Evolutionary conservation across 2,329 filamentous ascomycete species (phyloP), one percentile per base, ranked within the genome.

Genomic region (Aspergillus candidus): DNA sequence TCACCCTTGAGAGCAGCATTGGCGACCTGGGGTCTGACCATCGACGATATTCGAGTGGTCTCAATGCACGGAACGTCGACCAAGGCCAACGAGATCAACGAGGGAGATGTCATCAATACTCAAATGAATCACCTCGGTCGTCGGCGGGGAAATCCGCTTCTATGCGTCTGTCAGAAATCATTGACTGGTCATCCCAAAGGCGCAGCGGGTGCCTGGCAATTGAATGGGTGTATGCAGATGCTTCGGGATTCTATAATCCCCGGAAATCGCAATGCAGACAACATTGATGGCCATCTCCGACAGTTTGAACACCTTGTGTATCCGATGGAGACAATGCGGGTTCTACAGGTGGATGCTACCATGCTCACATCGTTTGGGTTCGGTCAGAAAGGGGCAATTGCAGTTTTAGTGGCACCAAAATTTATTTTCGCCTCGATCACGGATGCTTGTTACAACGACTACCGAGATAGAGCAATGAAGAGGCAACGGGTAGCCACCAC

Each of bases 31-130:
- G 89, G 89, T 60, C 82, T 97, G 44, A 95, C 90, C 3, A 87
- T 97, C 54, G 91, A 97, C 61, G 93, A 97, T 60, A 80, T 97
- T 18, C 84, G 78, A 55, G 88, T 97, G 48, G 90, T 89, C 11
- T 96, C 91, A 10, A 96, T 96, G 86, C 91, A 97, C 74, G 91
- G 91, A 58, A 97, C 91, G 30, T 96, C 91, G 1, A 97, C 91
- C 53, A 88, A 93, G 64, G 90, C 91, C 56, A 97, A 97, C 68
- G 91, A 97, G 75, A 95, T 95, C 83, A 97, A 97, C 71, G 91
- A 97, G 68, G 95, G 90, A 11, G 88, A 88, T 35, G 90, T 95
- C 61, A 84, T 97, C 57, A 94, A 90, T 75, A 81, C 94, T 65
- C 91, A 97, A 71, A 81, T 97, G 69, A 80, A 82, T 52, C 91